Evolutionary conservation across 305 asterid species (phyloP), one percentile per base, ranked within the genome.

Genomic region (Solanum chacoense): DNA sequence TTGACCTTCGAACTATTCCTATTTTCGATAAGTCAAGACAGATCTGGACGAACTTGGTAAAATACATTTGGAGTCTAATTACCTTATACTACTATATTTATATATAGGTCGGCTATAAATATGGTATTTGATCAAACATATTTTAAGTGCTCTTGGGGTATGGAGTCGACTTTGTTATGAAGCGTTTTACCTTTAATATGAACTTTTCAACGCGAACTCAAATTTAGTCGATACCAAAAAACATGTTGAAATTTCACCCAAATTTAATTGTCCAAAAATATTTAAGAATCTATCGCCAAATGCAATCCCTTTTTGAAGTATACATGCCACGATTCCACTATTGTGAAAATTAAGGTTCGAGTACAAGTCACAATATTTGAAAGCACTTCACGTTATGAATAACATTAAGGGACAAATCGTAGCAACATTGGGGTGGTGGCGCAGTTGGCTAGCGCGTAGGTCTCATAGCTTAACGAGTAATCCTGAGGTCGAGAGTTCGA

Each of bases 401-500:
- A 0, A 1, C 0, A 20, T 20, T 8, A 59, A 59, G 26, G 5
- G 69, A 20, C 5, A 3, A 3, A 3, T 1, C 3, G 26, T 4
- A 20, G 2, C 67, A 55, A 40, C 50, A 40, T 11, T 22, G 0
- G 96, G 95, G 95, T 93, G 98, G 98, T 92, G 96, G 96, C 96
- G 95, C 96, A 95, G 95, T 94, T 95, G 96, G 95, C 95, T 94
- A 94, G 98, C 96, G 98, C 95, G 95, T 95, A 95, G 98, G 96
- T 95, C 96, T 95, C 96, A 93, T 94, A 95, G 98, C 98, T 91
- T 88, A 34, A 34, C 36, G 98, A 95, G 99, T 93, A 0, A 95
- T 97, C 98, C 99, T 94, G 98, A 94, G 98, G 96, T 94, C 98
- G 96, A 94, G 97, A 94, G 97, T 94, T 95, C 96, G 96, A 94